These are phyloP conservation scores for Arabidopsis arenosa DNA, from an alignment of 345 rosid genomes.

Conservation along the genomic window DNA sequence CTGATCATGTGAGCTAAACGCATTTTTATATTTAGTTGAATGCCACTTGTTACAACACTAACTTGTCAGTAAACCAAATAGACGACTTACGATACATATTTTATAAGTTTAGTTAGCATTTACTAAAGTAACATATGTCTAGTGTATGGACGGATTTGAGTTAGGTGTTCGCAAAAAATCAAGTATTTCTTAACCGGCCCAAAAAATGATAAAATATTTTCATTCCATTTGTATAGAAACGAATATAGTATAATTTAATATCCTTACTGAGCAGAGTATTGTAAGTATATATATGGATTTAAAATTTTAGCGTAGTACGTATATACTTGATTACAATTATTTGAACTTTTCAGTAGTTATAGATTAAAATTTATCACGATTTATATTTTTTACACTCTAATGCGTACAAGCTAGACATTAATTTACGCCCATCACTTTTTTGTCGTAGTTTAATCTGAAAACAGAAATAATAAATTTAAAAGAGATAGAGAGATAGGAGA, in stretches of 20 bases:
- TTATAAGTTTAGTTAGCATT: not conserved
- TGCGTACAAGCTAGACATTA: conserved; percentile 13
- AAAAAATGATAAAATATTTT: not conserved
- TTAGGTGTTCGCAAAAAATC: not conserved
- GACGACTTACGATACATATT: conserved; percentile 14
- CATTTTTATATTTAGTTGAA: conserved; percentile 2
- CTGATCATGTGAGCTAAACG: conserved; percentile 32
- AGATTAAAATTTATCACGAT: too few relatives aligned
- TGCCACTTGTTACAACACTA: conserved; percentile 15
- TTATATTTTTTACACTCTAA: not conserved
- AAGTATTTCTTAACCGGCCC: not conserved
- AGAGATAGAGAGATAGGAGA: not conserved
- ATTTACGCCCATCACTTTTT: not conserved
- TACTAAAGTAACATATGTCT: not conserved
- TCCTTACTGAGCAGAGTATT: not conserved
- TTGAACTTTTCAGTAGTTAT: not conserved
- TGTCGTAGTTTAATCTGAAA: not conserved
- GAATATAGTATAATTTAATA: not conserved
- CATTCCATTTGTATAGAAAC: not conserved
- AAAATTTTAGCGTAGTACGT: not conserved
- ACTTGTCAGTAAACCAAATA: conserved; percentile 9
- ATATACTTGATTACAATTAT: not conserved
- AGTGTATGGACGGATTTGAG: not conserved
- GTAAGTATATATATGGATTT: not conserved
- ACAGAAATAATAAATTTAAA: not conserved